Conservation (phyloP, 208 protist genomes). For the Leishmania martiniquensis region DNA sequence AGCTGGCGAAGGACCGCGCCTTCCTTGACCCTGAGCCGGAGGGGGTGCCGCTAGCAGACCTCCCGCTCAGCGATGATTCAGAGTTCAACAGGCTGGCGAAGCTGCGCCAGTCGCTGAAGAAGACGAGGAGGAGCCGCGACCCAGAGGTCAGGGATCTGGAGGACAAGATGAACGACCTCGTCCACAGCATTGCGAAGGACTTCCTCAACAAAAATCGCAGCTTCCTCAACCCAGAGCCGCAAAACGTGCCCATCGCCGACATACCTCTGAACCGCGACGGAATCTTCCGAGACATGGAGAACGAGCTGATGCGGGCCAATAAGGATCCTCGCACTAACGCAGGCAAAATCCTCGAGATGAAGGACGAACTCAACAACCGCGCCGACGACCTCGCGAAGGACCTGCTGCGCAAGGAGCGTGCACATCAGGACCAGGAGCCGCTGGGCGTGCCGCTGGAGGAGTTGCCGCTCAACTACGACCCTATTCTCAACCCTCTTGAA, state of each 20-base stretch:
- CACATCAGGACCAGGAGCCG: slow-evolving; percentile 71
- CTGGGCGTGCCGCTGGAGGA: slow-evolving; percentile 66
- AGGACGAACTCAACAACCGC: slow-evolving; percentile 73
- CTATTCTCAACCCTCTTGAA: slow-evolving; percentile 63
- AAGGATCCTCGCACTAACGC: slow-evolving; percentile 63
- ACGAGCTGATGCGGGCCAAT: slow-evolving; percentile 59
- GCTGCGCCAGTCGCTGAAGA: slow-evolving; percentile 73
- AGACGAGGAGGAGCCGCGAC: slow-evolving; percentile 39
- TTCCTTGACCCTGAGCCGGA: slow-evolving; percentile 83
- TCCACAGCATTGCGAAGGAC: slow-evolving; percentile 59
- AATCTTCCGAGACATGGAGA: slow-evolving; percentile 81
- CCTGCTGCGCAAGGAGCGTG: slow-evolving; percentile 66
- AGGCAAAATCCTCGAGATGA: slow-evolving; percentile 58
- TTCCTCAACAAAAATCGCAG: slow-evolving; percentile 69
- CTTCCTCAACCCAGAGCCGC: slow-evolving; percentile 68
- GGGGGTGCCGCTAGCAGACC: slow-evolving; percentile 70
- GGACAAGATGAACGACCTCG: slow-evolving; percentile 81
- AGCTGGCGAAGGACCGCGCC: slow-evolving; percentile 59
- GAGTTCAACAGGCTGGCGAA: slow-evolving; percentile 72
- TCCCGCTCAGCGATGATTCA: slow-evolving; percentile 65
- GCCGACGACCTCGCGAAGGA: slow-evolving; percentile 69
- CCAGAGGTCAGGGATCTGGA: slow-evolving; percentile 56
- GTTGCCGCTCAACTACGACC: slow-evolving; percentile 76
- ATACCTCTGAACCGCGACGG: slow-evolving; percentile 73
- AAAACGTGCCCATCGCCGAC: slow-evolving; percentile 64